Conservation (phyloP, 1,284 basidiomycete species). For the Rhizoctonia solani region DNA sequence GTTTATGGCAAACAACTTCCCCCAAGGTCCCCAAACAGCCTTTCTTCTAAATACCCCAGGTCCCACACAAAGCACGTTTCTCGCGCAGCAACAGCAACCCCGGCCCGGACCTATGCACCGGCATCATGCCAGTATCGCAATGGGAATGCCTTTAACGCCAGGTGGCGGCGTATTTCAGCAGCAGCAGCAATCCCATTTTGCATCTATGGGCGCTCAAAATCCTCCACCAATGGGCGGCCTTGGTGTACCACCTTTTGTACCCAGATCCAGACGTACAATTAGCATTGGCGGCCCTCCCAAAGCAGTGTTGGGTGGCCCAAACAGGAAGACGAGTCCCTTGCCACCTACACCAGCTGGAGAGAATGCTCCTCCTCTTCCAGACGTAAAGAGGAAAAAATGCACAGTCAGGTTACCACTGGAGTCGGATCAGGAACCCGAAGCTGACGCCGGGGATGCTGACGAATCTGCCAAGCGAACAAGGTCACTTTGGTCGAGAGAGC, state of each 20-base stretch:
- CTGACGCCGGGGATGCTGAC: background rate
- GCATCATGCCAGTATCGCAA: constrained; percentile 34
- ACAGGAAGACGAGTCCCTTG: constrained; percentile 66
- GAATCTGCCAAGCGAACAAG: constrained; percentile 27
- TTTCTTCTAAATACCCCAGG: constrained; percentile 25
- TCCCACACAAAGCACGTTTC: constrained; percentile 11
- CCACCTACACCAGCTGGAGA: constrained; percentile 43
- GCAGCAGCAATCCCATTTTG: constrained; percentile 30
- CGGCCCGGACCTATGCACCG: constrained; percentile 15
- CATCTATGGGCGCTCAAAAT: constrained; percentile 8
- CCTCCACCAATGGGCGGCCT: constrained; percentile 18
- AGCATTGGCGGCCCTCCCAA: constrained; percentile 76
- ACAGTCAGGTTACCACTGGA: constrained; percentile 73
- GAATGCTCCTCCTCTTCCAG: constrained; percentile 39
- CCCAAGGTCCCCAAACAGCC: constrained; percentile 21
- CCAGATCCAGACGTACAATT: constrained; percentile 65
- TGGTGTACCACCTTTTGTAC: constrained; percentile 16
- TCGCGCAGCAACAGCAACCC: constrained; percentile 19
- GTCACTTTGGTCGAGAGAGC: constrained; percentile 63
- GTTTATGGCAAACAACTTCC: constrained; percentile 32
- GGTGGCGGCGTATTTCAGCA: constrained; percentile 21
- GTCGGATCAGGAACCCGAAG: constrained; percentile 47
- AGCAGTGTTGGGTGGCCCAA: constrained; percentile 74
- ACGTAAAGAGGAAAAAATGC: constrained; percentile 64
- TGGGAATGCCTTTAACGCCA: constrained; percentile 21